Percentiles rank a stretch among this genome's conserved stretches.
phyloP scores from a whole-genome alignment of 192 early-diverging fungal genomes.

The Spizellomyces punctatus region DNA sequence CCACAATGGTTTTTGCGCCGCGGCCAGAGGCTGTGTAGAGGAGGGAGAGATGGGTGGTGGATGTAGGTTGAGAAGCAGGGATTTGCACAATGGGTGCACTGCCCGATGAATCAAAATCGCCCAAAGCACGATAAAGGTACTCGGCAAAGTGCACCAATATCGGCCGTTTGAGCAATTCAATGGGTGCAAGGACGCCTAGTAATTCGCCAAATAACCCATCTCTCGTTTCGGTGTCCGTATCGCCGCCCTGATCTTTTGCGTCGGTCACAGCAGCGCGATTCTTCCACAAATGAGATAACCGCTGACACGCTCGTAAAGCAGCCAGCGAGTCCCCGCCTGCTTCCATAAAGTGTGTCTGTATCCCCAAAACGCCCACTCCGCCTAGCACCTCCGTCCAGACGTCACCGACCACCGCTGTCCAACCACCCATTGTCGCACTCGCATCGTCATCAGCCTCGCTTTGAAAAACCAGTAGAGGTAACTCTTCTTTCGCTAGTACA shows the following conservation, averaged over 20 bases:
- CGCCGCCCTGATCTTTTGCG: background rate
- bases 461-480: background rate
- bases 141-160: constrained; percentile 25
- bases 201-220: constrained; percentile 33
- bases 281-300: background rate
- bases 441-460: constrained; percentile 23
- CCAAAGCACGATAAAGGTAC: constrained; percentile 25
- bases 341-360: constrained; percentile 23
- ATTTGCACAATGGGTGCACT: background rate
- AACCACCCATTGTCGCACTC: background rate
- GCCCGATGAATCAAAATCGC: background rate
- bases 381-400: background rate
- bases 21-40: constrained; percentile 13
- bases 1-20: constrained; percentile 11
- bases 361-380: background rate
- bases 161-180: constrained; percentile 38
- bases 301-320: constrained; percentile 32
- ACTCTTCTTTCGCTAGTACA: constrained; percentile 8
- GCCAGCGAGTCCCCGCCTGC: constrained; percentile 44
- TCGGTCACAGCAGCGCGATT: too few species aligned
- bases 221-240: background rate
- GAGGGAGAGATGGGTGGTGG: background rate
- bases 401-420: background rate
- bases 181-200: constrained; percentile 39
- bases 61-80: background rate